phyloP scores from a whole-genome alignment of 305 asterid genomes.

The Rubia peregrina region DNA sequence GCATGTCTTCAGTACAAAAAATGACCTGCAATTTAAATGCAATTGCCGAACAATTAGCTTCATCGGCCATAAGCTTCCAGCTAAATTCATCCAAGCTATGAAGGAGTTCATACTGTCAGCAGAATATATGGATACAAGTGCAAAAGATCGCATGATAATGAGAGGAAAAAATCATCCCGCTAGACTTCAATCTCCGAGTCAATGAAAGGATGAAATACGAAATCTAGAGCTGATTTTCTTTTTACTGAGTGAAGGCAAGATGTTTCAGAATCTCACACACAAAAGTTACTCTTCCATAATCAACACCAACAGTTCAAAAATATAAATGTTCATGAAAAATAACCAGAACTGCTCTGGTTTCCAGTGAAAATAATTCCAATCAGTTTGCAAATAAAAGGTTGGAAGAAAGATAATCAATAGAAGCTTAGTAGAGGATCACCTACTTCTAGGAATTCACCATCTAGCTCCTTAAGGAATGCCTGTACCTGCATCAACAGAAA shows the following conservation, averaged over 20 bases:
- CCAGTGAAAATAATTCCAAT: background rate
- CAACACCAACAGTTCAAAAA: background rate
- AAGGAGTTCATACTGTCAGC: too few species aligned
- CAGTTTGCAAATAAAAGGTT: too few species aligned
- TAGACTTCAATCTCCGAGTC: background rate
- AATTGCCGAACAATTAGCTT: background rate
- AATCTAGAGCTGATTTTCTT: background rate
- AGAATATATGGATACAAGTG: too few species aligned
- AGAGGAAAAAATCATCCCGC: background rate
- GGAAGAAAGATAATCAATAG: background rate
- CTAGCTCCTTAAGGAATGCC: conserved; percentile 64
- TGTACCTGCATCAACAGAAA: conserved; percentile 51
- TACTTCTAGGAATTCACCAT: conserved; percentile 89
- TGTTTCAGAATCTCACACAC: too few species aligned
- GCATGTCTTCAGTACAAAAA: conserved; percentile 81
- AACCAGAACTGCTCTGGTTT: background rate
- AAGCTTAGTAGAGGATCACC: background rate
- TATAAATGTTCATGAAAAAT: background rate
- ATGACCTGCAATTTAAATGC: conserved; percentile 43
- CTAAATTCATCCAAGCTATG: background rate
- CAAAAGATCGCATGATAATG: too few species aligned
- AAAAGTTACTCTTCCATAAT: background rate
- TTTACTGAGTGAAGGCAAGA: too few species aligned
- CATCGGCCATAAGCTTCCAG: background rate
- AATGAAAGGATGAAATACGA: background rate